Evolutionary conservation across 331 rosid species (phyloP).

Genomic region (Phaseolus coccineus): DNA sequence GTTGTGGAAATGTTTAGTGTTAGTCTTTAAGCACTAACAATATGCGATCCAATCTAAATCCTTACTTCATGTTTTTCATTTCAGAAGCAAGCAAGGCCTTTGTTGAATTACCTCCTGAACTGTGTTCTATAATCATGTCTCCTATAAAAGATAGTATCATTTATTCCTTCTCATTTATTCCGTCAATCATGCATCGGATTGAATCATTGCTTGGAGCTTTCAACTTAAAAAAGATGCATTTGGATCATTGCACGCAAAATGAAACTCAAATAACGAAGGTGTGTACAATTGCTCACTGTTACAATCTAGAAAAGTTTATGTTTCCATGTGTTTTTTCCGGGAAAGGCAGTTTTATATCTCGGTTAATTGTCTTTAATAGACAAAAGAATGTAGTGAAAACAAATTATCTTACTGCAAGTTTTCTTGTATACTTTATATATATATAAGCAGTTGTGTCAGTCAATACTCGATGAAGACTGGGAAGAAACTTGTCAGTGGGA

Average conservation of each 20-base stretch:
- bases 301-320: neutral
- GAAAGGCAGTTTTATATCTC: neutral
- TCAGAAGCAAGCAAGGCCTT: conserved; percentile 57
- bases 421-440: neutral
- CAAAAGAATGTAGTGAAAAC: neutral
- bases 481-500: neutral
- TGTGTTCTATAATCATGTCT: conserved; percentile 73
- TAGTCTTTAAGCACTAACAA: conserved; percentile 9
- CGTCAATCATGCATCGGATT: conserved; percentile 81
- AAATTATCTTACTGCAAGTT: neutral
- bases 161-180: conserved; percentile 72
- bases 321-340: neutral
- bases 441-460: neutral
- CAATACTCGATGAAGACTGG: neutral
- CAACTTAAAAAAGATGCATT: conserved; percentile 65
- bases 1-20: conserved; percentile 6
- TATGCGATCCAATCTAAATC: conserved; percentile 19
- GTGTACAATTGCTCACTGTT: conserved; percentile 12
- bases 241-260: conserved; percentile 64
- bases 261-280: conserved; percentile 71
- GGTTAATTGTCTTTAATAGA: neutral
- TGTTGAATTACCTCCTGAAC: conserved; percentile 87
- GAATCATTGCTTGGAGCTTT: conserved; percentile 73
- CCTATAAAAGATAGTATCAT: conserved; percentile 60
- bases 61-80: conserved; percentile 12